phyloP scores from a whole-genome alignment of 2,329 filamentous ascomycete species.

The Pseudodiploospora longispora region DNA sequence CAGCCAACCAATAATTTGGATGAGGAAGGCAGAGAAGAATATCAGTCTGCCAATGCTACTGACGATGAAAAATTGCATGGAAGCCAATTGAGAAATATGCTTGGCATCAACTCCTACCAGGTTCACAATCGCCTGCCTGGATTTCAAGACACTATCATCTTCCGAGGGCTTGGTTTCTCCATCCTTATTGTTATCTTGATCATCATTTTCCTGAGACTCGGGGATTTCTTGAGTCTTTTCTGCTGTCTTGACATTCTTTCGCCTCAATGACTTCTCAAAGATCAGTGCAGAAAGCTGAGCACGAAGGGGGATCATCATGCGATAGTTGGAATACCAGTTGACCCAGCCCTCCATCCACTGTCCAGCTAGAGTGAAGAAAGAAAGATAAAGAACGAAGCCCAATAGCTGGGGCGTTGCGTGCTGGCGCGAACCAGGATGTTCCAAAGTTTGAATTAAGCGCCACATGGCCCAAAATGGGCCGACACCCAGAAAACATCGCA shows the following conservation, averaged over 20 bases:
- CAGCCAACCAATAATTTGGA: constrained; percentile 64
- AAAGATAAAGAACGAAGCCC: constrained; percentile 60
- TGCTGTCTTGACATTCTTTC: constrained; percentile 66
- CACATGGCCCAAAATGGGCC: constrained; percentile 63
- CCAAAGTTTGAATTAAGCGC: constrained; percentile 56
- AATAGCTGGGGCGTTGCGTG: constrained; percentile 47
- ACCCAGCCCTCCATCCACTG: constrained; percentile 57
- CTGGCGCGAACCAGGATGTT: constrained; percentile 40
- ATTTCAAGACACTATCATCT: constrained; percentile 29
- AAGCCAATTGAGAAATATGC: constrained; percentile 60
- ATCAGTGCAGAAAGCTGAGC: constrained; percentile 63
- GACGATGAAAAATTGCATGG: constrained; percentile 57
- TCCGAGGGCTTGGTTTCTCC: constrained; percentile 40
- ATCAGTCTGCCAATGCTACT: constrained; percentile 54
- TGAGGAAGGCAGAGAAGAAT: constrained; percentile 58
- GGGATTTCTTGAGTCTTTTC: constrained; percentile 35
- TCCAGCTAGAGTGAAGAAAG: constrained; percentile 48
- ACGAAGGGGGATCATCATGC: constrained; percentile 57
- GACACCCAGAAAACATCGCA: constrained; percentile 53
- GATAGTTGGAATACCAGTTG: constrained; percentile 57
- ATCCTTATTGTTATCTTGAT: constrained; percentile 19
- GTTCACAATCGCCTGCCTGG: constrained; percentile 66
- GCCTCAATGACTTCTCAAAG: constrained; percentile 68
- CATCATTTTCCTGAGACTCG: constrained; percentile 4
- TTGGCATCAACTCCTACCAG: constrained; percentile 69